A percentile compares a stretch with the other conserved stretches of the same genome.
These are phyloP conservation scores for Potentilla sterilis DNA, from an alignment of 306 rosid species.

Conservation along the genomic window DNA sequence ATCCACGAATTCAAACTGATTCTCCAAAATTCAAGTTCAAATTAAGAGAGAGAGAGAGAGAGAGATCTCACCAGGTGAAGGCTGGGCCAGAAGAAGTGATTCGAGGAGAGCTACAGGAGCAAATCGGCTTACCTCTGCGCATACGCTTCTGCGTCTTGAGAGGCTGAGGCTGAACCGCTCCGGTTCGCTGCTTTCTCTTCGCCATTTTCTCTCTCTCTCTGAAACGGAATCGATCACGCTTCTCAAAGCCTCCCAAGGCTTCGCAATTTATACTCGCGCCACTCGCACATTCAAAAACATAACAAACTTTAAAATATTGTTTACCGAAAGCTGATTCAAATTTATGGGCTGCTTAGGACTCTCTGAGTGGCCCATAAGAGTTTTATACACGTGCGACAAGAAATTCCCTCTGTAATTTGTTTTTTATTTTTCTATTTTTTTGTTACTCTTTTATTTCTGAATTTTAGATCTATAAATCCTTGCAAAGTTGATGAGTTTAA, in stretches of 20 bases:
- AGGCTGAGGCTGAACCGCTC: conserved; percentile 25
- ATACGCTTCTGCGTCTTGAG: conserved; percentile 48
- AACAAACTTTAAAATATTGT: not conserved
- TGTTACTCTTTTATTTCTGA: not conserved
- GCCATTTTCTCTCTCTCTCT: conserved; percentile 23
- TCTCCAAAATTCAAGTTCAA: conserved; percentile 8
- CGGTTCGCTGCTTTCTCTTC: conserved; percentile 45
- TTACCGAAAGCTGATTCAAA: not conserved
- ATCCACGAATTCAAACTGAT: not conserved
- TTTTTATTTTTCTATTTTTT: not conserved
- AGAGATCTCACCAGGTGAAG: conserved; percentile 47
- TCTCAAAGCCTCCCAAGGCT: not conserved
- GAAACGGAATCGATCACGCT: conserved; percentile 5
- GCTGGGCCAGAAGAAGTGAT: conserved; percentile 55
- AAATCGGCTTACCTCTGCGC: conserved; percentile 55
- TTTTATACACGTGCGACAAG: not conserved
- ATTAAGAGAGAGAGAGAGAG: conserved; percentile 14
- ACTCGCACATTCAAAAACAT: conserved; percentile 5
- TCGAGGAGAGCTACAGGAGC: conserved; percentile 79
- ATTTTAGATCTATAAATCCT: not conserved
- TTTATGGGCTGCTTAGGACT: conserved; percentile 7
- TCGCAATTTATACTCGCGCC: conserved; percentile 15
- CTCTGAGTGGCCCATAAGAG: not conserved
- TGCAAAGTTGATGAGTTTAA: not conserved
- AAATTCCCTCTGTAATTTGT: not conserved